Evolutionary conservation across 208 protist species (phyloP).

Genomic region (Acanthamoeba triangularis): DNA sequence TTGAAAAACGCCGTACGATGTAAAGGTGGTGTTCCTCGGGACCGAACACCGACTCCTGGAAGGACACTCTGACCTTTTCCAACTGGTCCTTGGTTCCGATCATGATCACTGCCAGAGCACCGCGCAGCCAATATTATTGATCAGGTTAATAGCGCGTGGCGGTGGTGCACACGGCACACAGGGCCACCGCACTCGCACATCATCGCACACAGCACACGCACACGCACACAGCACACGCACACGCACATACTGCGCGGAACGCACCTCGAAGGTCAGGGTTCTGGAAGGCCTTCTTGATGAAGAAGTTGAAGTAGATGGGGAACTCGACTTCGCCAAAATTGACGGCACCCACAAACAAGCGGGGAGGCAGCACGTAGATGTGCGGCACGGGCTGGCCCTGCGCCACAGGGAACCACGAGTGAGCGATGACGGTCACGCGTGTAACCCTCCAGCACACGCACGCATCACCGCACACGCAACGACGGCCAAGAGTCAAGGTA

Average conservation of each 20-base stretch:
- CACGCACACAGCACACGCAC: neutral
- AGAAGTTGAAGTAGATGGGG: constrained; percentile 86
- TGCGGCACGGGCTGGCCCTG: constrained; percentile 71
- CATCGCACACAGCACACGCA: neutral
- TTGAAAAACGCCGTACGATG: neutral
- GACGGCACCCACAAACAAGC: constrained; percentile 75
- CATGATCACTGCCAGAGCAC: constrained; percentile 61
- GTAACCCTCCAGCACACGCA: neutral
- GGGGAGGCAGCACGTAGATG: constrained; percentile 82
- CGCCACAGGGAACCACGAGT: too few species aligned
- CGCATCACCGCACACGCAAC: neutral
- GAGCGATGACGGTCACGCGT: neutral
- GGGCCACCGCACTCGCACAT: neutral
- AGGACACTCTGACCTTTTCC: constrained; percentile 73
- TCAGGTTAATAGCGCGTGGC: too few species aligned
- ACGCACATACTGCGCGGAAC: neutral
- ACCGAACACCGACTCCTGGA: constrained; percentile 84
- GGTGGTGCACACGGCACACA: neutral
- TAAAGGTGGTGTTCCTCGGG: constrained; percentile 77
- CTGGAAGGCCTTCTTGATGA: constrained; percentile 81
- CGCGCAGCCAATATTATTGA: too few species aligned
- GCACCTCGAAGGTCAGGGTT: constrained; percentile 5
- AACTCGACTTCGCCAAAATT: constrained; percentile 85
- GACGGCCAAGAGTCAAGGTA: neutral
- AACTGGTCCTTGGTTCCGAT: constrained; percentile 76